A percentile compares a stretch with the other conserved stretches of the same genome.
These are phyloP conservation scores for Hibiscus trionum DNA, from an alignment of 345 rosid species.

Conservation along the genomic window DNA sequence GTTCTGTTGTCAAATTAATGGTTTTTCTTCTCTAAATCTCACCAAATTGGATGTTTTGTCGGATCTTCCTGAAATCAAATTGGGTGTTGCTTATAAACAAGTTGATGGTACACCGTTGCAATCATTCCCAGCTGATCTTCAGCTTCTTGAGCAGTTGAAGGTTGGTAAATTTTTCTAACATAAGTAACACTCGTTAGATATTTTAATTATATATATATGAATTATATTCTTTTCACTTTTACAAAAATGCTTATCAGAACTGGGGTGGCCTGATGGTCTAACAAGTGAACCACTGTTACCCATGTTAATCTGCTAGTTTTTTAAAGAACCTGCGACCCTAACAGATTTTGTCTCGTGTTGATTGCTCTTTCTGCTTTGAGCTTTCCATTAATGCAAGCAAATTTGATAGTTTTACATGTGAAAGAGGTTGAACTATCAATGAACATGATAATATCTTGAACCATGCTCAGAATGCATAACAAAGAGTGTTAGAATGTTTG, in stretches of 20 bases:
- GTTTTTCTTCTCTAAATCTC: constrained; percentile 89
- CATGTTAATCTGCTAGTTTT: too few species aligned
- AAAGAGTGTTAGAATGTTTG: neutral
- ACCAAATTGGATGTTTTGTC: constrained; percentile 95
- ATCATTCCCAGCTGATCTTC: constrained; percentile 84
- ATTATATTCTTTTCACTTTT: neutral
- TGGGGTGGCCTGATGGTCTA: neutral
- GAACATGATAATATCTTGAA: neutral
- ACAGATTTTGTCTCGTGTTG: neutral
- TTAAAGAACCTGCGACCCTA: too few species aligned
- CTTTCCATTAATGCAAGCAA: neutral
- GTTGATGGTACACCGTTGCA: constrained; percentile 65
- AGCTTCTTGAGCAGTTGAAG: constrained; percentile 68
- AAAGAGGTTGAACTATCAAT: neutral
- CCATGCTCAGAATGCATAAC: neutral
- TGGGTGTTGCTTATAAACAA: constrained; percentile 70
- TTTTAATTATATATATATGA: neutral
- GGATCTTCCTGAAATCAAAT: constrained; percentile 66
- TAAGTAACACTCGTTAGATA: neutral
- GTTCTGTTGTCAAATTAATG: constrained; percentile 82
- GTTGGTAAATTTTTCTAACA: constrained; percentile 24
- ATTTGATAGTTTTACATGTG: neutral
- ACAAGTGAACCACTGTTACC: neutral
- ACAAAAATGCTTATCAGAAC: neutral
- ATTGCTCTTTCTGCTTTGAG: neutral